Base-by-base conservation (phyloP, 305 asterid genomes). In the Ajuga reptans region DNA sequence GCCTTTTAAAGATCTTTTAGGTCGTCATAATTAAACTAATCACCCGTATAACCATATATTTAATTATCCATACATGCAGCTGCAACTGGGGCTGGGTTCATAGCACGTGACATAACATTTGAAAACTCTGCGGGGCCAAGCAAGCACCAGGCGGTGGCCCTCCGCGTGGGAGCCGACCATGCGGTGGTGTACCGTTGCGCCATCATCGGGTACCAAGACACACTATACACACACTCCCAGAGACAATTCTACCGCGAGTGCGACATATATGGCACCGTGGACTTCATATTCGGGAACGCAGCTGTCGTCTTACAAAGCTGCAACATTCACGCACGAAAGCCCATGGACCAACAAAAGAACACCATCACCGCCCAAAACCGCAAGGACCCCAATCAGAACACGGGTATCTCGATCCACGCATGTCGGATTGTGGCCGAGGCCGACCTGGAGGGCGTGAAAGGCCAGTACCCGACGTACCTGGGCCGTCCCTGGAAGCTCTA, bases 401-500 rank as follows among this genome's bases (percentile, higher is more conserved):
- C 87, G 0, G 87, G 89, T 4, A 77, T 84, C 14, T 81, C 86
- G 5, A 77, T 84, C 77, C 89, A 84, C 12, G 73, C 62, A 1
- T 84, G 86, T 18, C 41, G 73, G 41, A 16, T 84, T 9, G 71
- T 70, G 63, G 79, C 79, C 0, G 84, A 79, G n/a, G 60, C 84
- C 0, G 87, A 80, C 14, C 83, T 83, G 1, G 81, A 69, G 77
- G 58, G 67, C 0, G 68, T 59, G 0, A 72, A 66, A 15, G 79
- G 17, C 6, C 53, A 49, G 37, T 74, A 27, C 31, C 72, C 82
- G 14, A 78, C 88, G 9, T 83, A 81, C 63, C 15, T 83, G 8
- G 88, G 88, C 1, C 61, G 88, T 37, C 88, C 88, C 1, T 83
- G 88, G 88, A 83, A 81, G 73, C 10, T 65, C 12, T 83, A 83